These are phyloP conservation scores for Sporothrix variecibatus DNA, from an alignment of 2,329 filamentous ascomycete species.

Conservation along the genomic window DNA sequence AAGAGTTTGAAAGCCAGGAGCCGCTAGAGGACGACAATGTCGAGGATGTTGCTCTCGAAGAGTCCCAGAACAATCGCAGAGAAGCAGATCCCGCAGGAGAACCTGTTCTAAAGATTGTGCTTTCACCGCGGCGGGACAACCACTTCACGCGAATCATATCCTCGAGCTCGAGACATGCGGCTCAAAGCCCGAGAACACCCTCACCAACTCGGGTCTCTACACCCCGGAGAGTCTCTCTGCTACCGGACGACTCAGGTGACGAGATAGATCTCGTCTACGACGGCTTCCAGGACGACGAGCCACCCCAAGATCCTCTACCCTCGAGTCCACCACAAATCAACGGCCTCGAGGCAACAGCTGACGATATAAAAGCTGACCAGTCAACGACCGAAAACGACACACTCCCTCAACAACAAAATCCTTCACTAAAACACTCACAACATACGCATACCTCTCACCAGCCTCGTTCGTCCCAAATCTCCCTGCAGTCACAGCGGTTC, in stretches of 20 bases:
- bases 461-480: neutral
- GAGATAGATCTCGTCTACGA: conserved; percentile 29
- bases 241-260: conserved; percentile 21
- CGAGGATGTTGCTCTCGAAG: neutral
- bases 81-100: neutral
- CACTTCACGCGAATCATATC: neutral
- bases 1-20: conserved; percentile 42
- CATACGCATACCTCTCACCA: neutral
- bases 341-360: neutral
- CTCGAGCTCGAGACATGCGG: neutral
- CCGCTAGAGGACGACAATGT: conserved; percentile 2
- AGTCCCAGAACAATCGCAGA: neutral
- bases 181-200: neutral
- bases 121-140: neutral
- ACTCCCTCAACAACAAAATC: neutral
- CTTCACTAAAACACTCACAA: neutral
- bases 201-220: neutral
- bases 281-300: neutral
- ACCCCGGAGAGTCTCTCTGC: neutral
- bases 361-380: no score
- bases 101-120: neutral
- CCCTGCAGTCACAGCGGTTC: neutral
- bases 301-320: neutral
- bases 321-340: neutral
- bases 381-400: neutral